Conservation (phyloP, 202 grass and related monocot genomes). For the Cymbopogon flexuosus region DNA sequence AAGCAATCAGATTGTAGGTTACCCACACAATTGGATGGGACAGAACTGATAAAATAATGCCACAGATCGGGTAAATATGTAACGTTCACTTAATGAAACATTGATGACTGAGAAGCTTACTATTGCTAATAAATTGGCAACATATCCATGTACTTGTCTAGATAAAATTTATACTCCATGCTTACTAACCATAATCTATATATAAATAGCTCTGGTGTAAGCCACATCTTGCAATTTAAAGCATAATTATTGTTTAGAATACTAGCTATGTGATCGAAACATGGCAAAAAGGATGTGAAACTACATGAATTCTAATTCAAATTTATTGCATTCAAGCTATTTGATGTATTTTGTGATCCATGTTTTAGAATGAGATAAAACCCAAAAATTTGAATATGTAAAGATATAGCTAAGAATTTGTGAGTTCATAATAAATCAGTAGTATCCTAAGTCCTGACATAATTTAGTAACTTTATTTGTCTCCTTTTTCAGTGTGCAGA, state of each 20-base stretch:
- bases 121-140: neutral
- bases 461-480: neutral
- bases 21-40: neutral
- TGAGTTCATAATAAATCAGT: neutral
- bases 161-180: neutral
- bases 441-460: neutral
- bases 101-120: neutral
- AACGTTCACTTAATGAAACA: neutral
- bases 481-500: slow-evolving; percentile 44
- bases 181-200: neutral
- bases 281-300: neutral
- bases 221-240: neutral
- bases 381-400: neutral
- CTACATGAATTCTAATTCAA: neutral
- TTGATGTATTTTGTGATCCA: neutral
- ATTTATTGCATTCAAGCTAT: neutral
- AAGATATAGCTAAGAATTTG: neutral
- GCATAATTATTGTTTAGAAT: neutral
- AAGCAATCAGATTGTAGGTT: neutral
- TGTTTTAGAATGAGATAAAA: neutral
- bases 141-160: neutral
- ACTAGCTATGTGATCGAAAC: neutral
- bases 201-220: neutral
- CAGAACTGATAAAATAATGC: neutral
- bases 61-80: neutral